Evolutionary conservation across 805 yeast species (phyloP).

Genomic region (Wickerhamiella siamensis): DNA sequence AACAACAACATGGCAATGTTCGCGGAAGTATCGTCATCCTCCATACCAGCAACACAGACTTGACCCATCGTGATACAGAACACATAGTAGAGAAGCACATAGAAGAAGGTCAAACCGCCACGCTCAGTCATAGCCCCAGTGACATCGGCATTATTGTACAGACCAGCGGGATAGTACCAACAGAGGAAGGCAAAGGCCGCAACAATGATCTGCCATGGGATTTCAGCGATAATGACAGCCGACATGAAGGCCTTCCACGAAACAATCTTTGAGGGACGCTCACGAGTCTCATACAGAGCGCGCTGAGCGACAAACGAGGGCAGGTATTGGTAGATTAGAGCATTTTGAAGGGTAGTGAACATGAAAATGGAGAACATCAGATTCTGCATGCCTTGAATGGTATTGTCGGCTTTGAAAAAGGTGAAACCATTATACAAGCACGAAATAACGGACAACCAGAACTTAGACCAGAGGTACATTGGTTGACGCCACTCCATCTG

Average conservation of each 20-base stretch:
- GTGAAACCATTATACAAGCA: slow-evolving; percentile 61
- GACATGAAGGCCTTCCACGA: slow-evolving; percentile 51
- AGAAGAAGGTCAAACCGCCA: slow-evolving; percentile 38
- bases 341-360: slow-evolving; percentile 41
- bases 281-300: slow-evolving; percentile 56
- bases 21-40: slow-evolving; percentile 54
- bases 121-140: slow-evolving; percentile 34
- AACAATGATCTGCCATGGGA: slow-evolving; percentile 41
- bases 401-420: slow-evolving; percentile 42
- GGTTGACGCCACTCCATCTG: slow-evolving; percentile 46
- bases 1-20: slow-evolving; percentile 42
- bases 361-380: slow-evolving; percentile 46
- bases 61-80: slow-evolving; percentile 40
- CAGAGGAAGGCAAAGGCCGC: slow-evolving; percentile 41
- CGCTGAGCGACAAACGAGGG: slow-evolving; percentile 43
- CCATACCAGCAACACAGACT: slow-evolving; percentile 42
- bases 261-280: slow-evolving; percentile 55
- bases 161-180: slow-evolving; percentile 36
- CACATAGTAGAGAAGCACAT: slow-evolving; percentile 36
- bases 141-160: slow-evolving; percentile 31
- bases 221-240: slow-evolving; percentile 40
- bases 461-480: slow-evolving; percentile 46
- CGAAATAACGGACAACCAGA: slow-evolving; percentile 33
- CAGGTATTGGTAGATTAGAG: slow-evolving; percentile 48
- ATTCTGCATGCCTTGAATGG: slow-evolving; percentile 42